Base-by-base conservation (phyloP, 2,329 filamentous ascomycete species). In the Fusarium sp. region DNA sequence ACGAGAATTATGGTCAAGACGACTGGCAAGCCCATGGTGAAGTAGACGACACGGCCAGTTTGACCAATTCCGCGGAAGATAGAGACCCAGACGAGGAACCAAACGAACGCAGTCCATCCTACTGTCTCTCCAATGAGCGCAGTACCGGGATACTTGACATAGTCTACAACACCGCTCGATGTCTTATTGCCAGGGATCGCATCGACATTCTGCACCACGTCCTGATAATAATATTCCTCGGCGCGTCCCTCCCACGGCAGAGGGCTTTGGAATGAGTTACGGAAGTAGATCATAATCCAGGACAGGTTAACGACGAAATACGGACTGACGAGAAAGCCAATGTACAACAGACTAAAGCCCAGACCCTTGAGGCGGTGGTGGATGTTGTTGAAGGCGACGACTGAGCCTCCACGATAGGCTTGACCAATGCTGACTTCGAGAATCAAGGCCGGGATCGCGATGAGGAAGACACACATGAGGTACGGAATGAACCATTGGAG, bases 351-450 rank as follows among this genome's bases (percentile, higher is more conserved):
- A 11, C 82, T 83, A 43, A 87, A 76, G 0, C 86, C 86, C 4
- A 84, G 78, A 4, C 85, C 86, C 66, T 85, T 86, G 33, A 87
- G 76, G 10, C 85, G 80, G 50, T 80, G 75, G 69, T 86, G 81
- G 60, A 88, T 77, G 65, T 82, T 85, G 76, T 84, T 83, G 72
- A 81, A 87, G 6, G 85, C 84, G 52, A 87, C 83, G 37, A 86
- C 83, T 5, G 81, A 82, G 14, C 85, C 85, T 37, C 84, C 85
- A 14, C 84, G 84, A 69, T 87, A 86, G 6, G 85, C 85, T 69
- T 87, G 91, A 45, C 93, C 93, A 51, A 92, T 93, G 52, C 91
- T 91, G 49, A 88, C 85, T 71, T 88, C 86, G 21, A 87, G 80
- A 14, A 87, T 81, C 36, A 88, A 79, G 1, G 82, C 80, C 0